Percentiles rank a stretch among this genome's conserved stretches.
Evolutionary conservation across 163 green algal genomes (phyloP).

Genomic region (Volvox carteri): DNA sequence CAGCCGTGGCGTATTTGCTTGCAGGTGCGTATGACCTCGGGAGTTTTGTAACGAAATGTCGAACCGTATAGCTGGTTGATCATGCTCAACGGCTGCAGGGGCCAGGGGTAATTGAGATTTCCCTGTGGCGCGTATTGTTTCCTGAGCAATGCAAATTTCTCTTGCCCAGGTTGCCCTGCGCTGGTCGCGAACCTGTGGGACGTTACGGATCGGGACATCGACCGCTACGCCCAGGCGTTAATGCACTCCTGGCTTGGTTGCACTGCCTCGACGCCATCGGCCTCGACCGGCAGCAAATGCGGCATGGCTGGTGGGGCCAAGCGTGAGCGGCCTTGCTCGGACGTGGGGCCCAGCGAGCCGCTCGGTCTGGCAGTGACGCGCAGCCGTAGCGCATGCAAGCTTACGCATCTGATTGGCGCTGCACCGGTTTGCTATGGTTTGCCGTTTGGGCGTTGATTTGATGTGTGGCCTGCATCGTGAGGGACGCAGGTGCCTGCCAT

Average conservation of each 20-base stretch:
- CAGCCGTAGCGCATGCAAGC: conserved; percentile 79
- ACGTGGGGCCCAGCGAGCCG: neutral
- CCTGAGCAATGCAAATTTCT: too few relatives aligned
- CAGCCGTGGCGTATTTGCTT: conserved; percentile 86
- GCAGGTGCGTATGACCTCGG: conserved; percentile 72
- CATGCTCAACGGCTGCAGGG: too few relatives aligned
- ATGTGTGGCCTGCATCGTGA: too few relatives aligned
- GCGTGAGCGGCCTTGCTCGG: neutral
- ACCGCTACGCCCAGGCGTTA: conserved; percentile 81
- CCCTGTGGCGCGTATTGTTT: too few relatives aligned
- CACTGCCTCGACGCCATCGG: neutral
- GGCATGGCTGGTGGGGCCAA: neutral
- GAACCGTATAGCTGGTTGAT: too few relatives aligned
- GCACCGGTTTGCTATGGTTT: conserved; percentile 95
- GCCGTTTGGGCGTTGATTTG: too few relatives aligned
- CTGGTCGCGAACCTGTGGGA: conserved; percentile 97
- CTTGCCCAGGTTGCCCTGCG: conserved; percentile 88
- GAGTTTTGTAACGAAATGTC: neutral
- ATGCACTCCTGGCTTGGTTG: conserved; percentile 58
- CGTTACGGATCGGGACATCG: conserved; percentile 96
- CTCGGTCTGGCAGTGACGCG: conserved; percentile 65
- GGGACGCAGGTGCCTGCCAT: too few relatives aligned
- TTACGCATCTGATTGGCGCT: conserved; percentile 89
- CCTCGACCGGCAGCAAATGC: neutral
- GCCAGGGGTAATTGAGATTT: too few relatives aligned